These are phyloP conservation scores for Podosphaera xanthii DNA, from an alignment of 2,329 filamentous ascomycete genomes.

Conservation along the genomic window DNA sequence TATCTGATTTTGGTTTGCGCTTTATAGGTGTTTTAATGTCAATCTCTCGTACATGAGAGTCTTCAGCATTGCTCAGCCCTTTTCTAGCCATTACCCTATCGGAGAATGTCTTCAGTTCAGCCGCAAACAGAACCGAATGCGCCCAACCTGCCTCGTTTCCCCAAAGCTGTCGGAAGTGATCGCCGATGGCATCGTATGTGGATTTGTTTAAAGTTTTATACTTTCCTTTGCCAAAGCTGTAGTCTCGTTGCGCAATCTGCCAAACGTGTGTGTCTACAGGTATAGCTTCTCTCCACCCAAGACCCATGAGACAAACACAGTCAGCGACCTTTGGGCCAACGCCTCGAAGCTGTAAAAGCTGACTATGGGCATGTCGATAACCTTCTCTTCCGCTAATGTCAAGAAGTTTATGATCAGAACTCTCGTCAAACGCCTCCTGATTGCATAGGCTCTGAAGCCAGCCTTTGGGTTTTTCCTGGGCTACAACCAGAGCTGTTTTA, in stretches of 20 bases:
- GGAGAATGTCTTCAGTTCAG: conserved; percentile 69
- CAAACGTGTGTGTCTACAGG: conserved; percentile 96
- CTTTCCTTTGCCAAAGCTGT: conserved; percentile 69
- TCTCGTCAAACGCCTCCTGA: conserved; percentile 56
- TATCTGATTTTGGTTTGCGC: background rate
- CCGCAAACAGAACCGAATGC: conserved; percentile 88
- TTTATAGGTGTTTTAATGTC: background rate
- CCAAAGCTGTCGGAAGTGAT: conserved; percentile 78
- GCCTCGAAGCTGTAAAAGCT: conserved; percentile 56
- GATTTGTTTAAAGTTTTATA: conserved; percentile 69
- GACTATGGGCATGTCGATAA: conserved; percentile 63
- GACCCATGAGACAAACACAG: conserved; percentile 86
- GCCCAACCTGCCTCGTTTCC: conserved; percentile 91
- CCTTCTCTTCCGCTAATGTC: conserved; percentile 24
- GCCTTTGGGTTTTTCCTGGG: conserved; percentile 36
- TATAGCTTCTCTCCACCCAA: conserved; percentile 88
- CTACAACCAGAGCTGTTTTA: conserved; percentile 58
- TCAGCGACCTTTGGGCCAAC: conserved; percentile 95
- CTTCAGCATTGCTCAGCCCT: conserved; percentile 24
- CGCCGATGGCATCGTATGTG: conserved; percentile 74
- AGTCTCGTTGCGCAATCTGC: conserved; percentile 94
- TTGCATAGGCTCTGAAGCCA: conserved; percentile 70
- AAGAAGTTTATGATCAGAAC: conserved; percentile 22
- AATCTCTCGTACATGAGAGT: conserved; percentile 2
- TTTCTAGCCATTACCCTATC: conserved; percentile 26